Base-by-base conservation (phyloP, 805 yeast genomes). In the Candida dajiaensis region DNA sequence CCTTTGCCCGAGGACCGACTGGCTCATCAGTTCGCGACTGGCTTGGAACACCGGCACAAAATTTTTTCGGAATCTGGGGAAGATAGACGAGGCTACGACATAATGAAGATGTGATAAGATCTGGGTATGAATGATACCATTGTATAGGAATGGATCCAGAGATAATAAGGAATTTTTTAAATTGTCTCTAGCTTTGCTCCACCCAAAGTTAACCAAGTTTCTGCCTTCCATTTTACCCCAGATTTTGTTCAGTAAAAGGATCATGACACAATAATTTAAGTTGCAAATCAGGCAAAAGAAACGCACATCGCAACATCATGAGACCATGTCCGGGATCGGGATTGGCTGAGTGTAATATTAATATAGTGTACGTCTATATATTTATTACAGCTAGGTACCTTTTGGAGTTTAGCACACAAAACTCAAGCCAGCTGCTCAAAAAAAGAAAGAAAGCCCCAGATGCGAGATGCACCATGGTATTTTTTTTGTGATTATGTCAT, bases 1-100 rank as follows among this genome's bases (percentile, higher is more conserved):
- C 41, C 41, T 39, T 39, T 39, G 41, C 41, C 41, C 41, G 41
- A 39, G 29, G 6, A n/a, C 10, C 12, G 35, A 16, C 22, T 15
- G 20, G 33, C 20, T 16, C 33, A 16, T 18, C 18, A n/a, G 5
- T 23, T 23, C 20, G 31, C 21, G 33, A 26, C 11, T 12, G 18
- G 15, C 22, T 39, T 25, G 41, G 31, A 39, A 25, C 21, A 18
- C 22, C 31, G 41, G 36, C 36, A 33, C 36, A 33, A 20, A 33
- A n/a, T n/a, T 33, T 20, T n/a, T 6, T 33, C 20, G 36, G 36
- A 33, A 33, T 33, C 36, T 33, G 36, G 36, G 36, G 36, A 16
- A 33, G 7, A 16, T 6, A 29, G 35, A 29, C 35, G 15, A 9
- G 16, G 18, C 3, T 15, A 9, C 18, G 6, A 18, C 10, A 8